Evolutionary conservation across 2,329 filamentous ascomycete genomes (phyloP).

Genomic region (Trichoderma sp.): DNA sequence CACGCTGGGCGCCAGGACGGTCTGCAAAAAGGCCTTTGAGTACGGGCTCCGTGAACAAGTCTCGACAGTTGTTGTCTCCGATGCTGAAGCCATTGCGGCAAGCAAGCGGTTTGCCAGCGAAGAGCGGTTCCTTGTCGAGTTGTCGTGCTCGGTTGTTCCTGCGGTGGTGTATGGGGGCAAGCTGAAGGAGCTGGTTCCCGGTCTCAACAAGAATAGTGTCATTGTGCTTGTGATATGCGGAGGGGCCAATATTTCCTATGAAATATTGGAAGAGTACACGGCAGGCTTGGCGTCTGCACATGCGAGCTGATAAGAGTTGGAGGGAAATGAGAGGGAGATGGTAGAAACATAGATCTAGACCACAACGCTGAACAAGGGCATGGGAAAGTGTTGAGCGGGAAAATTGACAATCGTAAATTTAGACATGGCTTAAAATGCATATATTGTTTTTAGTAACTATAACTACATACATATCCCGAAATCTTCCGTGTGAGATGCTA

Average conservation of each 20-base stretch:
- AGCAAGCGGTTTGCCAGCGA: slow-evolving; percentile 38
- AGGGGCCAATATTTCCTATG: slow-evolving; percentile 41
- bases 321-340: background rate
- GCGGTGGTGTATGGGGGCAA: slow-evolving; percentile 37
- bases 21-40: slow-evolving; percentile 55
- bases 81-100: slow-evolving; percentile 37
- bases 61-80: slow-evolving; percentile 36
- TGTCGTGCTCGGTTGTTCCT: slow-evolving; percentile 39
- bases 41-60: slow-evolving; percentile 37
- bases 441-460: background rate
- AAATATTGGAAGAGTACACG: slow-evolving; percentile 36
- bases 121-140: slow-evolving; percentile 39
- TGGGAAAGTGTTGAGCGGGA: background rate
- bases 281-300: background rate
- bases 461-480: background rate
- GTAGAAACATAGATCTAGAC: slow-evolving; percentile 11
- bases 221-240: slow-evolving; percentile 42
- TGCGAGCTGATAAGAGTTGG: background rate
- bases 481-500: background rate
- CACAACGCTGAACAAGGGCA: background rate
- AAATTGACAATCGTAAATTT: background rate
- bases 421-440: background rate
- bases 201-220: slow-evolving; percentile 34
- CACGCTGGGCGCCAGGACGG: slow-evolving; percentile 68
- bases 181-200: slow-evolving; percentile 34